Percentiles rank a stretch among this genome's conserved stretches.
Conservation (phyloP, 805 yeast species). For the Candida anglica region DNA sequence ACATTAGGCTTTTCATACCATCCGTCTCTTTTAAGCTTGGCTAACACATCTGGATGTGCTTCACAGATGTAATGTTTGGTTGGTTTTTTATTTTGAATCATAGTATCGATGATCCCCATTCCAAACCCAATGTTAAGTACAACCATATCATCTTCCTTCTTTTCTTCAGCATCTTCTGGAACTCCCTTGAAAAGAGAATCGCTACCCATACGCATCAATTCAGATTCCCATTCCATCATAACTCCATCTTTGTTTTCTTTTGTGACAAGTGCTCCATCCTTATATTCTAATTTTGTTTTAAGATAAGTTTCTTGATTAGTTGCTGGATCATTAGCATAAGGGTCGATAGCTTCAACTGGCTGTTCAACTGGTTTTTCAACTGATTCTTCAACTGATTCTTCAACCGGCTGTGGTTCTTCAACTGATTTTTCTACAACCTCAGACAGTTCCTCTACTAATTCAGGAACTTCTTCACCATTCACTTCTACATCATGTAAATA, state of each 20-base stretch:
- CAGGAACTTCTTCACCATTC: slow-evolving; percentile 11
- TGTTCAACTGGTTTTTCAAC: too few relatives aligned
- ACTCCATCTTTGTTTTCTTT: slow-evolving; percentile 79
- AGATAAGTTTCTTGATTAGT: slow-evolving; percentile 62
- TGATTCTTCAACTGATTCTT: slow-evolving; percentile 1
- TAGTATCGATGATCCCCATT: slow-evolving; percentile 89
- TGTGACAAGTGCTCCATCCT: slow-evolving; percentile 67
- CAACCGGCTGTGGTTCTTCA: slow-evolving; percentile 4
- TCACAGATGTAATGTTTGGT: slow-evolving; percentile 82
- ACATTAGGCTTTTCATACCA: slow-evolving; percentile 79
- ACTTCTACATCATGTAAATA: slow-evolving; percentile 22
- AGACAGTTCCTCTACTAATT: slow-evolving; percentile 7
- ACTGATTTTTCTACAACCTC: slow-evolving; percentile 11
- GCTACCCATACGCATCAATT: slow-evolving; percentile 78
- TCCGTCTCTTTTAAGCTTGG: slow-evolving; percentile 65
- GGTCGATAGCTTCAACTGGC: background rate
- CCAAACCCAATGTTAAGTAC: slow-evolving; percentile 92
- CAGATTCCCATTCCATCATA: slow-evolving; percentile 96
- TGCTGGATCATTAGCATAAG: slow-evolving; percentile 46
- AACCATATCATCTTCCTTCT: slow-evolving; percentile 37
- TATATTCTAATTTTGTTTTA: slow-evolving; percentile 62
- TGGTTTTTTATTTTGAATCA: slow-evolving; percentile 59
- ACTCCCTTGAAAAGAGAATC: slow-evolving; percentile 58
- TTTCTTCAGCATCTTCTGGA: slow-evolving; percentile 21
- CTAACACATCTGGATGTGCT: slow-evolving; percentile 89